phyloP scores from a whole-genome alignment of 352 stramenopile genomes.

The Phytophthora pseudosyringae region DNA sequence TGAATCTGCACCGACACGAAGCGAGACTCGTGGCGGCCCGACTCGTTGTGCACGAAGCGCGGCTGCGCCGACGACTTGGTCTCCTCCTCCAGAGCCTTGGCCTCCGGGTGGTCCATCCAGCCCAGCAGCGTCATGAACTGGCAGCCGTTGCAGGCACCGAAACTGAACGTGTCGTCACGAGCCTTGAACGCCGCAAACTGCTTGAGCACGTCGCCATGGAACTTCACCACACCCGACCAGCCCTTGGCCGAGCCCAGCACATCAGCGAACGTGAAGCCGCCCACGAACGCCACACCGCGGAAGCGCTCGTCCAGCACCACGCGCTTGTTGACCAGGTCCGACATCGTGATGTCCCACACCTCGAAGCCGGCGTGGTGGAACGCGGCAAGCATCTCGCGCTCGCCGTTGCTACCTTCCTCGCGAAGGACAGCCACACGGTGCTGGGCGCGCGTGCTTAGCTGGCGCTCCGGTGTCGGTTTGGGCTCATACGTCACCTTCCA shows the following conservation, averaged over 20 bases:
- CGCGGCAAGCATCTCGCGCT: constrained; percentile 98
- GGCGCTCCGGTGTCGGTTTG: constrained; percentile 78
- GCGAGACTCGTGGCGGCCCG: constrained; percentile 95
- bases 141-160: constrained; percentile 99
- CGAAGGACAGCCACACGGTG: constrained; percentile 97
- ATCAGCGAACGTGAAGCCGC: constrained; percentile 99
- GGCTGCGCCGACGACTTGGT: constrained; percentile 73
- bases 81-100: constrained; percentile 59
- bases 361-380: constrained; percentile 98
- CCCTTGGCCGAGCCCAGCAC: constrained; percentile 99
- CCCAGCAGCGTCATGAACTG: constrained; percentile 99
- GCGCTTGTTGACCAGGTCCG: constrained; percentile 93
- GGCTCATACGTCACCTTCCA: constrained; percentile 93
- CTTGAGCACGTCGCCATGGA: constrained; percentile 94
- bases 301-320: constrained; percentile 94
- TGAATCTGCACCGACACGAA: constrained; percentile 97
- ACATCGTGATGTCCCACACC: constrained; percentile 98
- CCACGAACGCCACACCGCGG: constrained; percentile 98
- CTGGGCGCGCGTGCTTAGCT: constrained; percentile 82
- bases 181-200: constrained; percentile 97
- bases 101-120: constrained; percentile 91
- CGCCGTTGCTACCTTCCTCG: constrained; percentile 99
- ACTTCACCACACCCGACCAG: constrained; percentile 98
- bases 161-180: constrained; percentile 97
- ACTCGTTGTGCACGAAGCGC: constrained; percentile 98